Base-by-base conservation (phyloP, 2,329 filamentous ascomycete species). In the Penicillium brevicompactum region DNA sequence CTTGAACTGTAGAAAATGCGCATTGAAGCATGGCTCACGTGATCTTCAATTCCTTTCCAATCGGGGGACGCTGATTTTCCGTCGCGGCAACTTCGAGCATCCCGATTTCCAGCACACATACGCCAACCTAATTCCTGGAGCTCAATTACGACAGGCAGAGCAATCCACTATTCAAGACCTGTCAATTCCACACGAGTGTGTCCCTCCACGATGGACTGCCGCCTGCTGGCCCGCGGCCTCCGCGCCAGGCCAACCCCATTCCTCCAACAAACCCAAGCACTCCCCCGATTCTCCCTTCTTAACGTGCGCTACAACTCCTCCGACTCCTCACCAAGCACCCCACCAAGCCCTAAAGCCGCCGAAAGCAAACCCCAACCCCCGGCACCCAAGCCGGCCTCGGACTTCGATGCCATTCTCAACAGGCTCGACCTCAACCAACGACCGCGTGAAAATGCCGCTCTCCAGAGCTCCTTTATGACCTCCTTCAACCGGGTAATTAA, bases 391-490 rank as follows among this genome's bases (percentile, higher is more conserved):
- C 50, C 53, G 9, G 42, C 50, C 55, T 62, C 61, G 3, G 66
- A 68, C 55, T 70, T 73, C 55, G 67, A 74, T 55, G 59, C 64
- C 18, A 68, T 74, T 63, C 64, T 73, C 40, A 60, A 48, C 51
- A 60, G 51, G 52, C 56, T 55, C 32, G 38, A 41, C 37, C 46
- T 14, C 38, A 40, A 30, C 49, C 50, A 56, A 49, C 48, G 32
- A 18, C 53, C 43, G n/a, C 53, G 49, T 30, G 45, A 13, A 38
- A 13, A 31, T 42, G 21, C 46, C 44, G 22, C 49, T n/a, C 22
- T 34, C 24, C 48, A 38, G 27, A 46, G 53, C 24, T 46, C 53
- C 45, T 53, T 63, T 37, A 34, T 49, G 9, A 64, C 66, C 43
- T 54, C 62, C 2, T 53, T 67, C 49, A 60, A 66, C 22, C 61